Evolutionary conservation across 345 rosid species (phyloP).

Genomic region (Camelina hispida): DNA sequence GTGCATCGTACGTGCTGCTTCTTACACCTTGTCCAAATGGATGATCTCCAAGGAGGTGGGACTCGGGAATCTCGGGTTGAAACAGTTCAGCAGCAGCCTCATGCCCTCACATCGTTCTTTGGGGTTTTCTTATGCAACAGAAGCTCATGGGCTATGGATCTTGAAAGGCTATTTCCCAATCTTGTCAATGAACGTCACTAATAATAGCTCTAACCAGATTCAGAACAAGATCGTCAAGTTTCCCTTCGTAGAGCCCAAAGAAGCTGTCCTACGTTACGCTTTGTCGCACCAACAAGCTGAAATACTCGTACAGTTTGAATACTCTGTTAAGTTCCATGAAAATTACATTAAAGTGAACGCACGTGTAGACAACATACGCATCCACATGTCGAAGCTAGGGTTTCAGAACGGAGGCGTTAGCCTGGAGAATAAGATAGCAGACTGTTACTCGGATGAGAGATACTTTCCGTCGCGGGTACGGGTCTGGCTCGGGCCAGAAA

Average conservation of each 20-base stretch:
- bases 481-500: conserved; percentile 86
- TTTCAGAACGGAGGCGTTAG: conserved; percentile 46
- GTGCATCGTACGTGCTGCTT: conserved; percentile 71
- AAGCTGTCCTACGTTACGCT: conserved; percentile 71
- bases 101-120: conserved; percentile 41
- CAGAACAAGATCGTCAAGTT: conserved; percentile 44
- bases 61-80: conserved; percentile 56
- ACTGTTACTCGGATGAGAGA: conserved; percentile 52
- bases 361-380: conserved; percentile 76
- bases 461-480: conserved; percentile 67
- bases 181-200: conserved; percentile 60
- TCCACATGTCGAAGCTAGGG: conserved; percentile 70
- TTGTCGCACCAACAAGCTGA: conserved; percentile 87
- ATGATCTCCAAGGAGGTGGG: conserved; percentile 68
- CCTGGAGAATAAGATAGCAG: conserved; percentile 42
- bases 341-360: conserved; percentile 66
- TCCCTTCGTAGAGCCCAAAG: conserved; percentile 56
- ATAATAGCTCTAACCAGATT: conserved; percentile 29
- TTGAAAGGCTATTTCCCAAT: conserved; percentile 73
- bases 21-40: conserved; percentile 85
- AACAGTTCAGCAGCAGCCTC: conserved; percentile 38
- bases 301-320: conserved; percentile 69
- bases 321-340: conserved; percentile 60
- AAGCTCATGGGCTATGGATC: conserved; percentile 83
- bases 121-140: conserved; percentile 69